Base-by-base conservation (phyloP, 2,329 filamentous ascomycete species). In the Lachnellula cervina region DNA sequence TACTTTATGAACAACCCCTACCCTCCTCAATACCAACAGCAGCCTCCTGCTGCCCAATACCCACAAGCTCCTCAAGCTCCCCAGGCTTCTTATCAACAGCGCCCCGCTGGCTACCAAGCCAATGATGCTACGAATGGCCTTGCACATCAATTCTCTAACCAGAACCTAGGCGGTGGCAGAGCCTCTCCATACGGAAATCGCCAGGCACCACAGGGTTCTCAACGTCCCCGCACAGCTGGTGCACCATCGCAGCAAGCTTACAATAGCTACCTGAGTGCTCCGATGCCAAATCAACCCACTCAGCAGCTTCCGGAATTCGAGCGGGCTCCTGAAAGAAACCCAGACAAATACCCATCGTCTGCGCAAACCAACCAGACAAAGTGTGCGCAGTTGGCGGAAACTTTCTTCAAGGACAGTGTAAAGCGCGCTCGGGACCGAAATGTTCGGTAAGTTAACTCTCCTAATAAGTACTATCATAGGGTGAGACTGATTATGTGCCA, bases 361-460 rank as follows among this genome's bases (percentile, higher is more conserved):
- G 78, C 83, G 62, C 84, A 86, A 67, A 85, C 84, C 70, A 87
- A 87, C 70, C 82, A 87, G 74, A 86, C 86, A 74, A 86, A 84
- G 69, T 87, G 84, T 70, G 81, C 81, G 14, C 81, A 85, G 68
- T 71, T 86, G 68, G 88, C 95, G 40, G 84, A 88, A 55, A 91
- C 94, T 66, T 97, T 97, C 78, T 99, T 97, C 83, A 95, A 96
- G 75, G 93, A 99, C 74, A 97, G 93, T 71, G 95, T 99, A 54
- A 93, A 96, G 78, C 85, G 94, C 66, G 94, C 94, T 51, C 84
- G 93, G 64, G 94, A 97, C 75, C 86, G 94, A 57, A 99, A 99
- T 72, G 86, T 95, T 73, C 88, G 92, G 92, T 96, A 76, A 66
- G 80, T 70, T 34, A 32, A 46, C 21, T 45, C n/a, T 52, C 49